Percentiles rank a stretch among this genome's conserved stretches.
Evolutionary conservation across 2,329 filamentous ascomycete species (phyloP).

Genomic region (Ophiosphaerella narmari): DNA sequence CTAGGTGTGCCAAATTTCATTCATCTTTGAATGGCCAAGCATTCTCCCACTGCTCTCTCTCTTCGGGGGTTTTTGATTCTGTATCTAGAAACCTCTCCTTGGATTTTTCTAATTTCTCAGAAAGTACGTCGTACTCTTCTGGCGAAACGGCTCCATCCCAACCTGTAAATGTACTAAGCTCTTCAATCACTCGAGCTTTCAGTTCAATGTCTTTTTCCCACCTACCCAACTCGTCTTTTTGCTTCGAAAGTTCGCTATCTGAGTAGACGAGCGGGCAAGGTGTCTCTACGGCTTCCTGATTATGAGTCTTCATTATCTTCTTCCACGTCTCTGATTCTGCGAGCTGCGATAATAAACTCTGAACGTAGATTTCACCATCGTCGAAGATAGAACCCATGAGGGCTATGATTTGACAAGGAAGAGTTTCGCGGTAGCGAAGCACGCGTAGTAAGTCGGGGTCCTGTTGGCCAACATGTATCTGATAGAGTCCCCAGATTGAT

Average conservation of each 20-base stretch:
- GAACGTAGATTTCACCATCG: constrained; percentile 12
- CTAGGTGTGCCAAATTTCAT: too few relatives aligned
- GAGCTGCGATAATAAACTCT: constrained; percentile 8
- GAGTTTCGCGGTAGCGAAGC: constrained; percentile 6
- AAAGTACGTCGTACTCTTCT: constrained; percentile 5
- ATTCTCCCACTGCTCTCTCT: neutral
- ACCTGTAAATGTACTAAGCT: constrained; percentile 12
- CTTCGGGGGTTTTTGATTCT: neutral
- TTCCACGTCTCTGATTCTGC: constrained; percentile 2
- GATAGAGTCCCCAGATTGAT: constrained; percentile 6
- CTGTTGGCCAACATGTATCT: constrained; percentile 10
- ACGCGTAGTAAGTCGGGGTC: constrained; percentile 4
- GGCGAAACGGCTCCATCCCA: constrained; percentile 12
- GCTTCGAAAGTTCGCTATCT: neutral
- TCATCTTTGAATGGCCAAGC: neutral
- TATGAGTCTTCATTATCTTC: neutral
- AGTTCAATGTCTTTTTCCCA: constrained; percentile 8
- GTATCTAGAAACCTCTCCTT: neutral
- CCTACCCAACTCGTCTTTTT: neutral
- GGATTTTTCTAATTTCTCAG: constrained; percentile 7
- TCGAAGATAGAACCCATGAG: constrained; percentile 7
- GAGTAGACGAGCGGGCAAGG: neutral
- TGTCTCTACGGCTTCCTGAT: neutral
- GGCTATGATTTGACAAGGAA: constrained; percentile 8
- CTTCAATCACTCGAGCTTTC: constrained; percentile 8